Conservation (phyloP, 768 basidiomycete genomes). For the Amyloporia xantha region DNA sequence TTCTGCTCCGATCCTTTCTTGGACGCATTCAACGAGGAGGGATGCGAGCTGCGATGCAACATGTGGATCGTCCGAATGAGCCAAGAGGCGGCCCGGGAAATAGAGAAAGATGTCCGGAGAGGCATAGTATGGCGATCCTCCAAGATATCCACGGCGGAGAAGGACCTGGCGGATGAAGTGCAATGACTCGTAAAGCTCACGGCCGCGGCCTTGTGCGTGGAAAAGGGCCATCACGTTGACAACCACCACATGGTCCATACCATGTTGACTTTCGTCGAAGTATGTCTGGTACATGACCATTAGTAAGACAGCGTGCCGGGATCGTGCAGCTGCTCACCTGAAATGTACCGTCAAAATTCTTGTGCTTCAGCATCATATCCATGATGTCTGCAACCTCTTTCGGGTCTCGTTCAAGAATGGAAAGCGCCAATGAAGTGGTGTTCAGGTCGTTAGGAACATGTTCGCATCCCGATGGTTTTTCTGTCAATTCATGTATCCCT, state of each 20-base stretch:
- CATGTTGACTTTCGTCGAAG: conserved; percentile 44
- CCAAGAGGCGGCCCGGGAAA: conserved; percentile 41
- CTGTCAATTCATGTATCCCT: conserved; percentile 28
- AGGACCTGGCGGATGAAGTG: conserved; percentile 46
- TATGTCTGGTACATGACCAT: conserved; percentile 34
- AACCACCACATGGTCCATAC: conserved; percentile 48
- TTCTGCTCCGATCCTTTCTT: conserved; percentile 42
- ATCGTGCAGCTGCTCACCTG: conserved; percentile 14
- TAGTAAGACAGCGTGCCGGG: background rate
- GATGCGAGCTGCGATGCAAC: conserved; percentile 34
- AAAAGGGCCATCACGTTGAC: conserved; percentile 45
- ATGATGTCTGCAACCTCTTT: conserved; percentile 36
- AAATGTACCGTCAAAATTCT: conserved; percentile 44
- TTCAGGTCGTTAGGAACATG: conserved; percentile 50
- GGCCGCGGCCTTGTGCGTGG: conserved; percentile 42
- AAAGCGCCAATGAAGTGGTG: conserved; percentile 50
- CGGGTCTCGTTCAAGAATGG: conserved; percentile 29
- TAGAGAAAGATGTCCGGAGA: conserved; percentile 47
- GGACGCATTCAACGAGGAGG: conserved; percentile 37
- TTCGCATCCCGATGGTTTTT: conserved; percentile 10
- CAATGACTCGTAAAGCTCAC: conserved; percentile 37
- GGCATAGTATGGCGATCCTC: conserved; percentile 50
- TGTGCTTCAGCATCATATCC: conserved; percentile 50
- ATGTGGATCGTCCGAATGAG: conserved; percentile 23
- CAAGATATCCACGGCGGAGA: conserved; percentile 44